Percentiles rank a stretch among this genome's conserved stretches.
Conservation (phyloP, 179 eudicot species). For the Nepenthes alata region DNA sequence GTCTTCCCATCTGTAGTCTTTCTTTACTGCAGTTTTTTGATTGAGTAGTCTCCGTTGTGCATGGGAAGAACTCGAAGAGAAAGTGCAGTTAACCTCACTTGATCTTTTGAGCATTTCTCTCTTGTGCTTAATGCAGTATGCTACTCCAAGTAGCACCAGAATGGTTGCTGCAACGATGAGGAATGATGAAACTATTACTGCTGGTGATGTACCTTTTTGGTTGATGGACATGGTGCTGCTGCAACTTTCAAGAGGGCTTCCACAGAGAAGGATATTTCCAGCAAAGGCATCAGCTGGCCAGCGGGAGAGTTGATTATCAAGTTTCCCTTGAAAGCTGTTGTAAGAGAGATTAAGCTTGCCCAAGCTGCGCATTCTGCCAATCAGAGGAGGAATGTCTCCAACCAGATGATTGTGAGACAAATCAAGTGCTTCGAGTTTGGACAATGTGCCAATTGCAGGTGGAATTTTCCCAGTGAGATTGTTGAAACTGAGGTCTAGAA, state of each 20-base stretch:
- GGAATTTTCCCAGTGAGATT: slow-evolving; percentile 70
- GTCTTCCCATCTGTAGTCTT: slow-evolving; percentile 71
- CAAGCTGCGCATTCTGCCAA: slow-evolving; percentile 77
- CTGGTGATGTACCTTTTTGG: slow-evolving; percentile 21
- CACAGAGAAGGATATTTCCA: slow-evolving; percentile 69
- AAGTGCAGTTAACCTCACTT: slow-evolving; percentile 29
- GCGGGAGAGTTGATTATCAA: slow-evolving; percentile 37
- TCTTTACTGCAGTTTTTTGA: slow-evolving; percentile 32
- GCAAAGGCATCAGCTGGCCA: slow-evolving; percentile 63
- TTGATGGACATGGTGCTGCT: slow-evolving; percentile 8
- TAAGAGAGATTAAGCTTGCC: slow-evolving; percentile 63
- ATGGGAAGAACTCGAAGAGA: slow-evolving; percentile 57
- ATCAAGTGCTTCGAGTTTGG: slow-evolving; percentile 67
- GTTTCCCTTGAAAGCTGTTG: slow-evolving; percentile 64
- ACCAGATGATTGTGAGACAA: slow-evolving; percentile 65
- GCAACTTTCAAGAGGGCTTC: slow-evolving; percentile 59
- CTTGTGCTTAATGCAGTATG: slow-evolving; percentile 40
- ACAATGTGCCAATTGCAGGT: slow-evolving; percentile 43
- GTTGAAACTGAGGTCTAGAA: slow-evolving; percentile 73
- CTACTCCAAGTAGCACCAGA: slow-evolving; percentile 46
- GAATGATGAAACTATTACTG: slow-evolving; percentile 45
- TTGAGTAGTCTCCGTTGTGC: slow-evolving; percentile 47
- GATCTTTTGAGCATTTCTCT: slow-evolving; percentile 29
- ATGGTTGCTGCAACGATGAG: slow-evolving; percentile 45
- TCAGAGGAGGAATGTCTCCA: slow-evolving; percentile 59